Evolutionary conservation across 2,329 filamentous ascomycete species (phyloP).

Genomic region (Cordyceps sp.): DNA sequence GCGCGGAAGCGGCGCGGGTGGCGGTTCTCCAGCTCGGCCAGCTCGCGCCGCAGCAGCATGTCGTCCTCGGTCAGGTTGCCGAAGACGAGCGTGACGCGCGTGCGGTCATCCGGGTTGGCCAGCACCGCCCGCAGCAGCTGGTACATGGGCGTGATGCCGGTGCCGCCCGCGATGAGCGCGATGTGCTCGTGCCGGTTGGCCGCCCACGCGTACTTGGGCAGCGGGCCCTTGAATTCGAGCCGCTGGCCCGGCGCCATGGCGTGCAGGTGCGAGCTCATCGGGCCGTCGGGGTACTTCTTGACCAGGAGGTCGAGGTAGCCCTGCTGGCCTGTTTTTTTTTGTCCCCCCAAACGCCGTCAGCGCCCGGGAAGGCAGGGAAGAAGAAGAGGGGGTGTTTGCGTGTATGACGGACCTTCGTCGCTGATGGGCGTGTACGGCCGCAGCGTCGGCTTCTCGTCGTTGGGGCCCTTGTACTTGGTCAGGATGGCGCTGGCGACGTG

Average conservation of each 20-base stretch:
- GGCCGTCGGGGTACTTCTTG: constrained; percentile 79
- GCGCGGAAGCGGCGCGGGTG: constrained; percentile 90
- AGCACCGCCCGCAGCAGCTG: constrained; percentile 85
- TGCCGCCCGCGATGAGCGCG: constrained; percentile 78
- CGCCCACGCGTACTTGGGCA: constrained; percentile 83
- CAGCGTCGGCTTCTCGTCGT: constrained; percentile 70
- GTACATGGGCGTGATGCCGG: constrained; percentile 96
- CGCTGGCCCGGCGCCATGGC: constrained; percentile 64
- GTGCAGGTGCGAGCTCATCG: constrained; percentile 86
- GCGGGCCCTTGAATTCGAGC: constrained; percentile 85
- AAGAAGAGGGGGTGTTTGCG: background rate
- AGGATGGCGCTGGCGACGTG: constrained; percentile 71
- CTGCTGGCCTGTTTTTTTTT: constrained; percentile 37
- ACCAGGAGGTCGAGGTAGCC: constrained; percentile 80
- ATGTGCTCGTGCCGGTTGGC: constrained; percentile 90
- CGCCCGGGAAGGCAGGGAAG: background rate
- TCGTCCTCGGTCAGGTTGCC: constrained; percentile 83
- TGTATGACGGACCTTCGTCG: constrained; percentile 49
- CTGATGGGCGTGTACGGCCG: constrained; percentile 86
- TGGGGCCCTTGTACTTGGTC: constrained; percentile 79
- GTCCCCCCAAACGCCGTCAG: no score
- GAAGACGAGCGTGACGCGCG: constrained; percentile 89
- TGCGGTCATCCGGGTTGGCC: constrained; percentile 92
- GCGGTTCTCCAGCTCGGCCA: constrained; percentile 77
- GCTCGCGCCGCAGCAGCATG: constrained; percentile 77